phyloP scores from a whole-genome alignment of 495 filamentous ascomycete genomes.

The Lophiotrema nucula region DNA sequence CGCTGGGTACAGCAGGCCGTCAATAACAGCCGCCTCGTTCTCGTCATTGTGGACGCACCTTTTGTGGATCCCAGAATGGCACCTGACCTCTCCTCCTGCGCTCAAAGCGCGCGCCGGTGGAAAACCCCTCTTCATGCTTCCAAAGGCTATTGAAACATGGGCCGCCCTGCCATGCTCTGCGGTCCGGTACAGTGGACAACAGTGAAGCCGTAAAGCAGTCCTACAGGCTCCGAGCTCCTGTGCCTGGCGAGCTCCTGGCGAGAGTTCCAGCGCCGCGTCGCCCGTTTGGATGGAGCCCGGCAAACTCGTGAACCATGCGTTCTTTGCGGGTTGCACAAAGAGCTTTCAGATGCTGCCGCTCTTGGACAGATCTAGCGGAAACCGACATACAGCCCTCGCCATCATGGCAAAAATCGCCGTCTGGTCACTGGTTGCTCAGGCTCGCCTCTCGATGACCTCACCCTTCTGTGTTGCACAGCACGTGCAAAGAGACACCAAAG shows the following conservation, averaged over 20 bases:
- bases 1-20: too few species aligned
- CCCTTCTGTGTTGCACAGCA: conserved; percentile 8
- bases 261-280: conserved; percentile 11
- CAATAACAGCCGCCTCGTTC: too few species aligned
- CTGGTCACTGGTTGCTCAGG: neutral
- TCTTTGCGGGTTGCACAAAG: conserved; percentile 12
- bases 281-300: conserved; percentile 9
- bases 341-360: conserved; percentile 24
- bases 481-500: conserved; percentile 3
- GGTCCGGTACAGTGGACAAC: neutral
- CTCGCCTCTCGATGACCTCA: conserved; percentile 8
- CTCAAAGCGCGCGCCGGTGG: too few species aligned
- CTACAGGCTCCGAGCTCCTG: neutral
- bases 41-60: too few species aligned
- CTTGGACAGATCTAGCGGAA: conserved; percentile 30
- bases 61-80: too few species aligned
- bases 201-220: neutral
- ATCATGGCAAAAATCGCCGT: conserved; percentile 1
- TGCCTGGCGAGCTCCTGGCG: conserved; percentile 23
- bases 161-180: too few species aligned
- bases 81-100: too few species aligned
- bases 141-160: too few species aligned
- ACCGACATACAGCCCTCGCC: conserved; percentile 16
- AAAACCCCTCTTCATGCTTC: too few species aligned
- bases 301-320: conserved; percentile 1